A percentile compares a stretch with the other conserved stretches of the same genome.
phyloP scores from a whole-genome alignment of 352 stramenopile species.

The Pythium periplocum region DNA sequence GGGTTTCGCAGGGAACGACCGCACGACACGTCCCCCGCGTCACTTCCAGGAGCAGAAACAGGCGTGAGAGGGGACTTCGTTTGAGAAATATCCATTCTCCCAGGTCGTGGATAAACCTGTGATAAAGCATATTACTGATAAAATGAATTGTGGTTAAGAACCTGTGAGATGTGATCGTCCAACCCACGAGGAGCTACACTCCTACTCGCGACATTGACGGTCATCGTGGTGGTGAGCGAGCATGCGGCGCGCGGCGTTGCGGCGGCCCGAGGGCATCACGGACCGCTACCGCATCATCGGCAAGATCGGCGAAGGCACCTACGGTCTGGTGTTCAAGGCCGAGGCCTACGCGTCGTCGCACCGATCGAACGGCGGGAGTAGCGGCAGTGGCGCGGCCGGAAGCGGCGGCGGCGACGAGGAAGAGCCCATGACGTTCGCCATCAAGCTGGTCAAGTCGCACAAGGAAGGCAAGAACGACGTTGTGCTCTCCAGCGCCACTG shows the following conservation, averaged over 20 bases:
- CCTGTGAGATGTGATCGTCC: too few species aligned
- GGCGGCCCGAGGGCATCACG: slow-evolving; percentile 62
- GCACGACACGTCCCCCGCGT: too few species aligned
- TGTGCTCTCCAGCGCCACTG: slow-evolving; percentile 79
- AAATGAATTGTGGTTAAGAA: too few species aligned
- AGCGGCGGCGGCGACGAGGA: slow-evolving; percentile 39
- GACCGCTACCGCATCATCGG: slow-evolving; percentile 83
- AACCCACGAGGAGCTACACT: too few species aligned
- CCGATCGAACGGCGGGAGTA: neutral
- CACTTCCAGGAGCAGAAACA: too few species aligned
- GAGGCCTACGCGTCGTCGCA: slow-evolving; percentile 45
- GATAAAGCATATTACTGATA: too few species aligned
- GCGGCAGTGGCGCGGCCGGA: neutral
- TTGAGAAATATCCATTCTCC: too few species aligned
- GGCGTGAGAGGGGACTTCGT: too few species aligned
- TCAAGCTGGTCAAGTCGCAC: slow-evolving; percentile 88
- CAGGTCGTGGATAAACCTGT: too few species aligned
- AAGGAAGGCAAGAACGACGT: slow-evolving; percentile 89
- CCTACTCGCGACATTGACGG: too few species aligned
- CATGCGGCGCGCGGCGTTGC: slow-evolving; percentile 61
- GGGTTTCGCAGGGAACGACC: too few species aligned
- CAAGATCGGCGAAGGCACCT: slow-evolving; percentile 88
- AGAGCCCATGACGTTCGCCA: slow-evolving; percentile 79
- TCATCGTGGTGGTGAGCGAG: too few species aligned
- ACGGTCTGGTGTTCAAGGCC: slow-evolving; percentile 87